Base-by-base conservation (phyloP, 176 grass and related monocot genomes). In the Phyllostachys edulis region DNA sequence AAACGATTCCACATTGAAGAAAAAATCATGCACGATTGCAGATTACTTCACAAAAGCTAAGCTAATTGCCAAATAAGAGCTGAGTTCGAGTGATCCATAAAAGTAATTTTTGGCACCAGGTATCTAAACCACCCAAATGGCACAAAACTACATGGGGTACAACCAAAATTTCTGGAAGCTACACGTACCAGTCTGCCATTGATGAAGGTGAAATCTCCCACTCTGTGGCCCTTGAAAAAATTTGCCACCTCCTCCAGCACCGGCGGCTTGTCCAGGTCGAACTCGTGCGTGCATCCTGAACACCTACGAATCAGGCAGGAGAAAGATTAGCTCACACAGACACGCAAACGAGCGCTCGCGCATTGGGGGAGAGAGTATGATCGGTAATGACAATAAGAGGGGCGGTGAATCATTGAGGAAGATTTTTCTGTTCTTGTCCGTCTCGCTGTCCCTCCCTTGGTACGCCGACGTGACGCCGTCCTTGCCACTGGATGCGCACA, bases 141-240 rank as follows among this genome's bases (percentile, higher is more conserved):
- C 47, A 66, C 6, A 20, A 39, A 57, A 29, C 3, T 38, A 60
- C 20, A 51, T 57, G 38, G 9, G 9, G n/a, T 47, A 61, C 55
- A 18, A 6, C 9, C 59, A 5, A 9, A 83, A 64, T 26, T 62
- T 78, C 9, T 14, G 36, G 34, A 36, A 75, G 52, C 41, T 52
- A 54, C 64, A 79, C 84, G 11, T 56, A 95, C 96, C 91, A 98
- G 85, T 64, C 85, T 93, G 52, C 87, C 93, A 54, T 85, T 95
- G 73, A 89, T 90, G 55, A 95, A 98, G 62, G 89, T 90, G 88
- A 98, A 95, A 80, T 98, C 84, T 45, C 79, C 79, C 26, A 98
- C 64, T 21, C 93, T 89, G 29, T 88, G 89, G 0, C 67, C 77
- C 57, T 77, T 73, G 67, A 98, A 98, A 76, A 92, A 95, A 57